Conservation (phyloP, 768 basidiomycete species). For the Sarcodon sp. region DNA sequence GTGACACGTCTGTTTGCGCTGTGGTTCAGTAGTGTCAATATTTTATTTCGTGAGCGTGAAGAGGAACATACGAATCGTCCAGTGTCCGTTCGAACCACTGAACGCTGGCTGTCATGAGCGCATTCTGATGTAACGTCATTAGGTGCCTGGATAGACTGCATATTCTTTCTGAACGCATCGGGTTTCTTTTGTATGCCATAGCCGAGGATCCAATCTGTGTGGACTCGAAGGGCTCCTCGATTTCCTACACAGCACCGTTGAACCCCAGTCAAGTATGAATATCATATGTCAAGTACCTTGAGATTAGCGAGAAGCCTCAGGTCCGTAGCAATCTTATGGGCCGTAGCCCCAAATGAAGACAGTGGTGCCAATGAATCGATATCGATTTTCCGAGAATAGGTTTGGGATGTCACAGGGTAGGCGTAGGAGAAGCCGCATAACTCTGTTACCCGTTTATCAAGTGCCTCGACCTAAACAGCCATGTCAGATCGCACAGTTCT, state of each 20-base stretch:
- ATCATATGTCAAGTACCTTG: slow-evolving; percentile 35
- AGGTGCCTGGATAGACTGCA: slow-evolving; percentile 94
- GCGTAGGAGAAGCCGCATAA: slow-evolving; percentile 70
- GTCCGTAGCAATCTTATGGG: slow-evolving; percentile 97
- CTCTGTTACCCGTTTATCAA: slow-evolving; percentile 82
- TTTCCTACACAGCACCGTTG: slow-evolving; percentile 41
- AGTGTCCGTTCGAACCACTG: slow-evolving; percentile 99
- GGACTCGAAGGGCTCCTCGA: slow-evolving; percentile 98
- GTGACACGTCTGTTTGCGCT: slow-evolving; percentile 96
- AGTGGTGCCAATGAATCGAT: slow-evolving; percentile 84
- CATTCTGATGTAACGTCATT: slow-evolving; percentile 93
- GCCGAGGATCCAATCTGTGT: slow-evolving; percentile 96
- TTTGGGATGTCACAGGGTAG: slow-evolving; percentile 97
- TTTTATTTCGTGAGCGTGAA: background rate
- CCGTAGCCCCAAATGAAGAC: slow-evolving; percentile 85
- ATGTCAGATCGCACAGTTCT: background rate
- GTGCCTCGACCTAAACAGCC: slow-evolving; percentile 56
- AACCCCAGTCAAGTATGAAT: background rate
- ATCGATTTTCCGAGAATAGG: slow-evolving; percentile 97
- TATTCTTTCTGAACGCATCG: slow-evolving; percentile 96
- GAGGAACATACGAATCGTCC: slow-evolving; percentile 42
- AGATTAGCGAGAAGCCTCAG: slow-evolving; percentile 88
- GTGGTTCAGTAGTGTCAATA: background rate
- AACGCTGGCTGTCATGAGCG: slow-evolving; percentile 85
- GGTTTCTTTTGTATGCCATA: slow-evolving; percentile 99